Conservation (phyloP, 495 filamentous ascomycete species). For the Astrocystis sublimbata region DNA sequence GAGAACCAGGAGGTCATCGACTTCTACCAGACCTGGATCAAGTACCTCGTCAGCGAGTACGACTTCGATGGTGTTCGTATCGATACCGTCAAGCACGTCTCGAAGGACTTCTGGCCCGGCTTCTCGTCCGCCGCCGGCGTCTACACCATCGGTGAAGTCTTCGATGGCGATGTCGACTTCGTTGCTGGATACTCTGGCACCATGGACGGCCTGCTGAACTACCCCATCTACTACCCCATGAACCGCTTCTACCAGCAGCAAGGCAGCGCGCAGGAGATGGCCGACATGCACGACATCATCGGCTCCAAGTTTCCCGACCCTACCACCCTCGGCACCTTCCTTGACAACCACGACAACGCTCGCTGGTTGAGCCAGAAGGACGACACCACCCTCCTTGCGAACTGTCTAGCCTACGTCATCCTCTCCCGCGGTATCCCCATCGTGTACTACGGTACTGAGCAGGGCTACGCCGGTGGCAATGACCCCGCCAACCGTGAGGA, state of each 20-base stretch:
- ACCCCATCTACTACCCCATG: conserved; percentile 54
- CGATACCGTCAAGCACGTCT: conserved; percentile 73
- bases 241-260: conserved; percentile 61
- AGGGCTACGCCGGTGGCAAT: conserved; percentile 59
- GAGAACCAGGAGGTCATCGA: conserved; percentile 55
- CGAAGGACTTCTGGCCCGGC: conserved; percentile 66
- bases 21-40: conserved; percentile 68
- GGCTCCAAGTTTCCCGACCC: conserved; percentile 43
- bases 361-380: conserved; percentile 62
- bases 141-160: conserved; percentile 70
- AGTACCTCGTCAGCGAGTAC: conserved; percentile 63
- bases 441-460: conserved; percentile 65
- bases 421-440: conserved; percentile 56
- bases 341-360: conserved; percentile 78
- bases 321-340: conserved; percentile 59
- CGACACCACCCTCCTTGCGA: conserved; percentile 62
- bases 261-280: conserved; percentile 60
- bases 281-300: conserved; percentile 59
- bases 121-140: conserved; percentile 68
- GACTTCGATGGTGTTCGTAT: conserved; percentile 77
- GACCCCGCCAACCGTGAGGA: conserved; percentile 73
- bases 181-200: conserved; percentile 66
- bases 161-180: conserved; percentile 60
- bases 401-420: conserved; percentile 70
- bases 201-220: conserved; percentile 69